A percentile compares a stretch with the other conserved stretches of the same genome.
Conservation (phyloP, 768 basidiomycete genomes). For the Brasilioporus rufonigricans region DNA sequence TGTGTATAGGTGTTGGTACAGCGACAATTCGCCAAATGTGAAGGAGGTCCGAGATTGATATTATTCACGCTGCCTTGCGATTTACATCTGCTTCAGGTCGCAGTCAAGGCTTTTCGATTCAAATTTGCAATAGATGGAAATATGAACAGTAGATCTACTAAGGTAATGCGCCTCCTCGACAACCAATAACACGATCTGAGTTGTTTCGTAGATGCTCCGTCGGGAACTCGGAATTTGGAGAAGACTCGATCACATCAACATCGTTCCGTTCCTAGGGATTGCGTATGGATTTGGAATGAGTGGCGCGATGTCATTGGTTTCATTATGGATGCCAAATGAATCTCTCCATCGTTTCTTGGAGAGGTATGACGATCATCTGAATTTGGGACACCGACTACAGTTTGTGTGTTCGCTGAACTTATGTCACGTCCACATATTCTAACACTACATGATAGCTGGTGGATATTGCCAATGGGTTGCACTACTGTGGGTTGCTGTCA, state of each 20-base stretch:
- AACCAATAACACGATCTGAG: background rate
- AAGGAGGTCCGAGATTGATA: no score
- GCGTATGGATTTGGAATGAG: conserved; percentile 21
- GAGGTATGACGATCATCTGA: background rate
- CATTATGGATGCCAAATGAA: conserved; percentile 30
- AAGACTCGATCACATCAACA: conserved; percentile 12
- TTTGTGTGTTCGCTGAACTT: background rate
- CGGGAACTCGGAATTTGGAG: conserved; percentile 21
- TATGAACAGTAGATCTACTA: background rate
- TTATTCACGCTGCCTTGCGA: no score
- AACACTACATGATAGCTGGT: background rate
- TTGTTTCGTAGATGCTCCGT: conserved; percentile 15
- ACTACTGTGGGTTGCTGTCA: background rate
- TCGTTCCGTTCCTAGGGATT: conserved; percentile 23
- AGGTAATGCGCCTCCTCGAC: conserved; percentile 1
- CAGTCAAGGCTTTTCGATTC: conserved; percentile 23
- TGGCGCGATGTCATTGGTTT: conserved; percentile 25
- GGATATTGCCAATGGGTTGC: background rate
- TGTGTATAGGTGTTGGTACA: no score
- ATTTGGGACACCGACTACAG: conserved; percentile 1
- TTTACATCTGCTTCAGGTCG: conserved; percentile 11
- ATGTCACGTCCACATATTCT: background rate
- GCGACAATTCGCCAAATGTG: no score
- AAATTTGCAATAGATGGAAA: background rate
- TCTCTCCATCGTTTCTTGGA: conserved; percentile 15